Conservation (phyloP, 805 yeast genomes). For the Kuraishia ogatae region DNA sequence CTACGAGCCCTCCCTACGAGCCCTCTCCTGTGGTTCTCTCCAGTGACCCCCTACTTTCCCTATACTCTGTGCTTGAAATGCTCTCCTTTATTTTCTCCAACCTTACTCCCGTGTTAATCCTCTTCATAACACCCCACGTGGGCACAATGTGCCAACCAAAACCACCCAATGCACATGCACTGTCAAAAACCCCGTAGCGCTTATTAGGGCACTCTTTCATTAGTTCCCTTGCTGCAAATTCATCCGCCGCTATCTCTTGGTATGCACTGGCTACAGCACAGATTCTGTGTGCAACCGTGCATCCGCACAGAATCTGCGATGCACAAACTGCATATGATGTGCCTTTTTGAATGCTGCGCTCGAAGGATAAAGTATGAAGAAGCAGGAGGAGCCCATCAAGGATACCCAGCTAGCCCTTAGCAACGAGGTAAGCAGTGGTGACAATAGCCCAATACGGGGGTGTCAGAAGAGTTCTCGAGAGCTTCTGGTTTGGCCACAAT, state of each 20-base stretch:
- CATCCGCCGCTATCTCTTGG: neutral
- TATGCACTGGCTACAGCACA: neutral
- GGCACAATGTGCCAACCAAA: neutral
- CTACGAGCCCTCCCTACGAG: too few species aligned
- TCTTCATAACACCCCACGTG: neutral
- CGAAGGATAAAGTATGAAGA: too few species aligned
- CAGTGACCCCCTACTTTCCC: too few species aligned
- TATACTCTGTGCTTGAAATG: too few species aligned
- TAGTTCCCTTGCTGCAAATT: neutral
- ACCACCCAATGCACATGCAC: neutral
- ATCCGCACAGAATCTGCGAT: neutral
- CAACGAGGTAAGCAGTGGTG: too few species aligned
- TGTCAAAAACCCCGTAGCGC: neutral
- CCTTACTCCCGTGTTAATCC: neutral
- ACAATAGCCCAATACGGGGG: too few species aligned
- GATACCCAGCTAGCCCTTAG: too few species aligned
- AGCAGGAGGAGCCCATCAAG: too few species aligned
- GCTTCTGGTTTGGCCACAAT: too few species aligned
- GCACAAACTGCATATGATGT: neutral
- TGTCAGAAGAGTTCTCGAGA: too few species aligned
- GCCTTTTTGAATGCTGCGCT: too few species aligned
- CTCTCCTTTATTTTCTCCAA: neutral
- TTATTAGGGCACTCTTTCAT: neutral
- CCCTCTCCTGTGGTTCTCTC: too few species aligned
- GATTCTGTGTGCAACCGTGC: neutral